Conservation (phyloP, 306 rosid genomes). For the Cicer chorassanicum region DNA sequence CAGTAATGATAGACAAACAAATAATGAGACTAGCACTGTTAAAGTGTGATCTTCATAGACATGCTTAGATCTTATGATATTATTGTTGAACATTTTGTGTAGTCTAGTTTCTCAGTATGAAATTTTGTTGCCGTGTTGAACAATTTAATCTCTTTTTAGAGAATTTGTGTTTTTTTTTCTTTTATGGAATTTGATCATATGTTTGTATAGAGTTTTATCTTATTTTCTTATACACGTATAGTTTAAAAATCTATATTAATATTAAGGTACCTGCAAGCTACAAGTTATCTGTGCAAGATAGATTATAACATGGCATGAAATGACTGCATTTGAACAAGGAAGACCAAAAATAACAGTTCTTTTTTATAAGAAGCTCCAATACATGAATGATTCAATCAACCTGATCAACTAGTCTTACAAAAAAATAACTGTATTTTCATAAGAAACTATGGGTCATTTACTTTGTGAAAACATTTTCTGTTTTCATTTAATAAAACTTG, state of each 20-base stretch:
- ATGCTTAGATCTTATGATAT: neutral
- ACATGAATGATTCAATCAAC: slow-evolving; percentile 34
- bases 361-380: slow-evolving; percentile 22
- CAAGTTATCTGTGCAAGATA: neutral
- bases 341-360: slow-evolving; percentile 10
- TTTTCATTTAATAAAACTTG: too few relatives aligned
- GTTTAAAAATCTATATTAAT: neutral
- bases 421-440: slow-evolving; percentile 9
- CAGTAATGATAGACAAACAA: neutral
- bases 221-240: neutral
- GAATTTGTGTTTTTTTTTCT: neutral
- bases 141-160: neutral
- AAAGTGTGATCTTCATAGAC: neutral
- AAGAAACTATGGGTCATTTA: neutral
- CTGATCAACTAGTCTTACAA: slow-evolving; percentile 36
- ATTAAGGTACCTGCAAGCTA: neutral
- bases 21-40: neutral
- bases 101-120: neutral
- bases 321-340: slow-evolving; percentile 17
- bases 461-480: too few relatives aligned
- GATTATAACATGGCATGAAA: slow-evolving; percentile 21
- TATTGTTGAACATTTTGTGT: neutral
- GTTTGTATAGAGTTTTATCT: neutral
- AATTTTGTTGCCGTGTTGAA: too few relatives aligned
- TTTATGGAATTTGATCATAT: neutral